These are phyloP conservation scores for Phlebopus sp. DNA, from an alignment of 1,284 basidiomycete genomes.

Conservation along the genomic window DNA sequence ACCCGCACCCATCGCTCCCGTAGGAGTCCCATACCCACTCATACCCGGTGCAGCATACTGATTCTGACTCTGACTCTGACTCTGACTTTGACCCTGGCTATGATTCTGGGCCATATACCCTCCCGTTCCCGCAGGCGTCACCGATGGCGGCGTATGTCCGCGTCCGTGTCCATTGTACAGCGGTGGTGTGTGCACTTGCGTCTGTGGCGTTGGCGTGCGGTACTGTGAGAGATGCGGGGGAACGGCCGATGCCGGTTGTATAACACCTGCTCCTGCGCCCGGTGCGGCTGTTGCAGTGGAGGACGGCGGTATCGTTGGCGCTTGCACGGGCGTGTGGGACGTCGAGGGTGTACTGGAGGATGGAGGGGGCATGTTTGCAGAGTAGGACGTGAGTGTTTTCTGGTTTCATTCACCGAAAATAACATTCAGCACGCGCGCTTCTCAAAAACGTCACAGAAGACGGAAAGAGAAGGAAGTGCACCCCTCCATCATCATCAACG, in stretches of 20 bases:
- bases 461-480: neutral
- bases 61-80: conserved; percentile 16
- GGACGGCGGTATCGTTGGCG: conserved; percentile 9
- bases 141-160: conserved; percentile 28
- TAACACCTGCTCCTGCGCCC: too few species aligned
- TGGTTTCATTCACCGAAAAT: conserved; percentile 16
- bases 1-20: conserved; percentile 9
- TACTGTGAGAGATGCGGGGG: conserved; percentile 49
- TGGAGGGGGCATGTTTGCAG: conserved; percentile 26
- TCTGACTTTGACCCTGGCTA: conserved; percentile 13
- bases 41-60: conserved; percentile 15
- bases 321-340: conserved; percentile 27
- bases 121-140: conserved; percentile 10
- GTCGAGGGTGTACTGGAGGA: conserved; percentile 20
- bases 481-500: too few species aligned
- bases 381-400: conserved; percentile 37
- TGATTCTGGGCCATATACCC: conserved; percentile 21
- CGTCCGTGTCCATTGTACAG: conserved; percentile 28
- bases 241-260: conserved; percentile 33
- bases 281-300: too few species aligned
- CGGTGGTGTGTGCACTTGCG: conserved; percentile 29
- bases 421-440: neutral
- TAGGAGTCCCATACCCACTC: conserved; percentile 22
- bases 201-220: conserved; percentile 44
- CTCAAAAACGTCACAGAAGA: neutral